These are phyloP conservation scores for Yarrowia phangngaensis DNA, from an alignment of 805 yeast genomes.

Conservation along the genomic window DNA sequence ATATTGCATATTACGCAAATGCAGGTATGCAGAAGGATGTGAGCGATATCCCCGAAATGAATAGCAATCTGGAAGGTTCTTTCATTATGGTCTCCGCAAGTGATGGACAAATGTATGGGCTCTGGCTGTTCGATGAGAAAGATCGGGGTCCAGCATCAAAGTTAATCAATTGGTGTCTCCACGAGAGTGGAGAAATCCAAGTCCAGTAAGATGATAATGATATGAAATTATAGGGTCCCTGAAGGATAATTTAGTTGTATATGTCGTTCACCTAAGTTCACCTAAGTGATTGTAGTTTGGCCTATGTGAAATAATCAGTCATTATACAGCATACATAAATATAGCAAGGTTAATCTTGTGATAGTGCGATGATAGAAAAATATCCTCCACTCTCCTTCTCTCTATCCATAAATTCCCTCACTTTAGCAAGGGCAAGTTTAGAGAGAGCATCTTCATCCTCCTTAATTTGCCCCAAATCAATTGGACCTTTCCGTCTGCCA, in stretches of 20 bases:
- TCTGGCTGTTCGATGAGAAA: slow-evolving; percentile 40
- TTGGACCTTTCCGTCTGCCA: slow-evolving; percentile 79
- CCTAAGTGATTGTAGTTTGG: too few relatives aligned
- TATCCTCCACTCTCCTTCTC: slow-evolving; percentile 40
- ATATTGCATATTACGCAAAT: slow-evolving; percentile 28
- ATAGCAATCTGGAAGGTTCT: slow-evolving; percentile 38
- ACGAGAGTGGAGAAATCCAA: slow-evolving; percentile 14
- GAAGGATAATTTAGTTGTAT: too few relatives aligned
- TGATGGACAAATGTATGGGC: slow-evolving; percentile 40
- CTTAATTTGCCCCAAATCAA: slow-evolving; percentile 48
- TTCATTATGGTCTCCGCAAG: slow-evolving; percentile 40
- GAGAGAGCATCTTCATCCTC: slow-evolving; percentile 54
- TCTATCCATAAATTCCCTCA: slow-evolving; percentile 61
- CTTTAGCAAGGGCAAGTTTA: slow-evolving; percentile 48
- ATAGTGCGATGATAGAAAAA: slow-evolving; percentile 76
- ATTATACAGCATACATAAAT: too few relatives aligned
- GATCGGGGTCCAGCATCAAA: slow-evolving; percentile 36
- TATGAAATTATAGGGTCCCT: too few relatives aligned
- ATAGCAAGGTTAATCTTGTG: slow-evolving; percentile 34
- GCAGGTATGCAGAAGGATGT: neutral
- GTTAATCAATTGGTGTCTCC: slow-evolving; percentile 38
- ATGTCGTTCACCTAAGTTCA: too few relatives aligned
- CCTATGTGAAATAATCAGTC: too few relatives aligned
- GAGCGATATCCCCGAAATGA: slow-evolving; percentile 35
- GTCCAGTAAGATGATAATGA: too few relatives aligned